phyloP scores from a whole-genome alignment of 2,329 filamentous ascomycete genomes.

The Shiraia bambusicola region DNA sequence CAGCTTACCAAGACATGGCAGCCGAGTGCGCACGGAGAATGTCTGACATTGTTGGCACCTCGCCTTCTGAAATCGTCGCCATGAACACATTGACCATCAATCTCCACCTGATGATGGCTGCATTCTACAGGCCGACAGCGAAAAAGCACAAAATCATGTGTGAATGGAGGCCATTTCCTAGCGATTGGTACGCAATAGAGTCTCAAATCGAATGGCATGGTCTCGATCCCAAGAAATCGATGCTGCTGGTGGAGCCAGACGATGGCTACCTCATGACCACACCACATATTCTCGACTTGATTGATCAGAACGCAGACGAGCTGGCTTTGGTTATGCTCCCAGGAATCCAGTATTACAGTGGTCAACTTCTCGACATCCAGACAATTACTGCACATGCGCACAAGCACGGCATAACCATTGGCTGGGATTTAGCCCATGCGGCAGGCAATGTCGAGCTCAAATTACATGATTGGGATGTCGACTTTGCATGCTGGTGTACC shows the following conservation, averaged over 20 bases:
- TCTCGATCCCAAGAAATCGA: slow-evolving; percentile 62
- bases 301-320: slow-evolving; percentile 70
- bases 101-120: slow-evolving; percentile 79
- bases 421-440: slow-evolving; percentile 87
- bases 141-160: slow-evolving; percentile 75
- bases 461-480: slow-evolving; percentile 85
- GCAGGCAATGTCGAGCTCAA: slow-evolving; percentile 77
- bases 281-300: slow-evolving; percentile 66
- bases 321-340: slow-evolving; percentile 78
- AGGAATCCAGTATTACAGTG: slow-evolving; percentile 87
- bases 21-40: slow-evolving; percentile 69
- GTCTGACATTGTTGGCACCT: slow-evolving; percentile 72
- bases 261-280: slow-evolving; percentile 64
- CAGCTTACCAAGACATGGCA: slow-evolving; percentile 76
- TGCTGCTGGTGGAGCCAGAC: slow-evolving; percentile 71
- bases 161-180: slow-evolving; percentile 86
- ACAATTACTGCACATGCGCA: slow-evolving; percentile 76
- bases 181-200: slow-evolving; percentile 82
- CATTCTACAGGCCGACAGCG: slow-evolving; percentile 72
- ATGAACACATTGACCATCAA: slow-evolving; percentile 87
- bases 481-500: slow-evolving; percentile 89
- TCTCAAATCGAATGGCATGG: slow-evolving; percentile 76
- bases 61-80: slow-evolving; percentile 71
- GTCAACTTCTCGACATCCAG: slow-evolving; percentile 80
- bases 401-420: slow-evolving; percentile 68